Evolutionary conservation across 2,329 filamentous ascomycete genomes (phyloP), one percentile per base, ranked within the genome.

Genomic region (Venturia oleaginea): DNA sequence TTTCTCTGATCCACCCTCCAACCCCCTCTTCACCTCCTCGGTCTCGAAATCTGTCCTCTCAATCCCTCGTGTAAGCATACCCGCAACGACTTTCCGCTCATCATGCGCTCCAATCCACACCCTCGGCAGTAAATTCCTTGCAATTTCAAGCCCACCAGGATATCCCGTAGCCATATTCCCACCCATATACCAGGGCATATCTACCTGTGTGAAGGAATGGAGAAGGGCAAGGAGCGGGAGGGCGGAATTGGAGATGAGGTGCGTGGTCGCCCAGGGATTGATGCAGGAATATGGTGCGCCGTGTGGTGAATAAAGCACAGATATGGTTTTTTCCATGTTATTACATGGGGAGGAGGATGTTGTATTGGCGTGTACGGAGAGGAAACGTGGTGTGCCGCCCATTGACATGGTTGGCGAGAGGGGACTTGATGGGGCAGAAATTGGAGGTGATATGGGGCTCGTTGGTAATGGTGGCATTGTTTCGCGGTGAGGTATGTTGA

Each of bases 251-350:
- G 68, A 48, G 1, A 83, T 75, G 3, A 88, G 81, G 69, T 87
- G 83, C 0, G 80, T 78, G 1, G 80, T 79, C 6, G 81, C 79
- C 70, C 86, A 89, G 7, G 81, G 75, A 37, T 78, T 74, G 11
- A 90, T 75, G 27, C 79, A 76, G 5, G 78, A 71, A 68, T 83
- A 84, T 0, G 80, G 76, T 46, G 85, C 81, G 15, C 86, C 86
- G 69, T 88, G 85, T 0, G 86, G 86, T 0, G 85, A 85, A 73
- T 85, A 89, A 60, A 89, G 76, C 51, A 88, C 74, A 0, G 84
- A 87, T 24, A 88, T 72, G 2, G 84, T 80, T 68, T 75, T 72
- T 69, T 74, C 71, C 66, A 71, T 69, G 72, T 74, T 70, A 38
- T 73, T 70, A 62, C 70, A 68, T 63, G 68, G 75, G 63, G 69